Percentiles rank a stretch among this genome's conserved stretches.
phyloP scores from a whole-genome alignment of 2,329 filamentous ascomycete species.

The Nemania bipapillata region DNA sequence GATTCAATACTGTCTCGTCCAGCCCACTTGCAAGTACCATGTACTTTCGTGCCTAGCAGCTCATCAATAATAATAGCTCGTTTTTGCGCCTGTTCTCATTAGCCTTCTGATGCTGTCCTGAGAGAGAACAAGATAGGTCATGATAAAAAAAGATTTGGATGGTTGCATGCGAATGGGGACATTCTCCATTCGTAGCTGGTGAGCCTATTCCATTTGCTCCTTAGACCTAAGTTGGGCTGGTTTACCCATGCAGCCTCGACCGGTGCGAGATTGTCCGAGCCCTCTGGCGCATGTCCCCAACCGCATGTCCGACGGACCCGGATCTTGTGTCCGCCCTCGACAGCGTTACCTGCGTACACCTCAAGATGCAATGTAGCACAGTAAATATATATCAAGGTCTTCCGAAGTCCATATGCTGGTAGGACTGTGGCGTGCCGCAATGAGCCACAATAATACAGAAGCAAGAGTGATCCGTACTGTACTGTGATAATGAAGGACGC shows the following conservation, averaged over 20 bases:
- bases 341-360: background rate
- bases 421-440: background rate
- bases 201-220: slow-evolving; percentile 18
- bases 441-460: too few species aligned
- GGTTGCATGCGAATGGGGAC: slow-evolving; percentile 2
- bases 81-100: background rate
- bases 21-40: slow-evolving; percentile 26
- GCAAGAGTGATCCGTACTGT: too few species aligned
- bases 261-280: slow-evolving; percentile 27
- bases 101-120: background rate
- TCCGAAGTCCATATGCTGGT: background rate
- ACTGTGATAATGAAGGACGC: background rate
- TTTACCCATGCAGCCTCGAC: background rate
- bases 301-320: slow-evolving; percentile 34
- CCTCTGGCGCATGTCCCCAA: slow-evolving; percentile 31
- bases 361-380: background rate
- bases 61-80: background rate
- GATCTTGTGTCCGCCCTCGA: background rate
- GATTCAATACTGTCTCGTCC: background rate
- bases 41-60: slow-evolving; percentile 9
- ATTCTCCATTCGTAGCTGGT: slow-evolving; percentile 11
- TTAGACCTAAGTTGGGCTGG: background rate
- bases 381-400: background rate
- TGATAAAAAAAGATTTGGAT: background rate
- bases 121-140: background rate